phyloP scores from a whole-genome alignment of 1,139 yeast species.

The Nakaseomyces uthaithaninus region DNA sequence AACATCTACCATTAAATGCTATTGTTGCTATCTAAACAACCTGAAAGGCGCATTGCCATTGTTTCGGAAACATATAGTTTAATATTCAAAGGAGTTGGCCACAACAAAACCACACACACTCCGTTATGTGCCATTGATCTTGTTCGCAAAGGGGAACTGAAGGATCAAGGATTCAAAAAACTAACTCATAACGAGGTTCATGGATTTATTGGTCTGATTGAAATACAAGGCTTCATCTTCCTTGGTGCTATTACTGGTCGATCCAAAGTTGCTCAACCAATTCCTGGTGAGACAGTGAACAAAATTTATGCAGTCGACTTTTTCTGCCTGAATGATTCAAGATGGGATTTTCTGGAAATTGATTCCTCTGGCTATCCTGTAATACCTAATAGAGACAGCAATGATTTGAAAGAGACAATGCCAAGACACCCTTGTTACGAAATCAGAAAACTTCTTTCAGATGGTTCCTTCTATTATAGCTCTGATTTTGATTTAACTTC shows the following conservation, averaged over 20 bases:
- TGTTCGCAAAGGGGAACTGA: slow-evolving; percentile 23
- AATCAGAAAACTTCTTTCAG: slow-evolving; percentile 63
- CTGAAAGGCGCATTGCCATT: slow-evolving; percentile 28
- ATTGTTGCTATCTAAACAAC: slow-evolving; percentile 21
- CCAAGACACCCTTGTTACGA: slow-evolving; percentile 80
- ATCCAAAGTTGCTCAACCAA: slow-evolving; percentile 74
- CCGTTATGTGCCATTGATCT: slow-evolving; percentile 28
- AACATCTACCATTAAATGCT: slow-evolving; percentile 14
- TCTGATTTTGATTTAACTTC: slow-evolving; percentile 89
- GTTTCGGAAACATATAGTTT: slow-evolving; percentile 28
- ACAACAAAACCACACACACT: slow-evolving; percentile 11
- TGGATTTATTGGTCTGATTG: slow-evolving; percentile 83
- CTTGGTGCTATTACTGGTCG: slow-evolving; percentile 74
- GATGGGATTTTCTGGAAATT: slow-evolving; percentile 72
- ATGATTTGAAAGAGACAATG: slow-evolving; percentile 15
- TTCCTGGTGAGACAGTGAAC: slow-evolving; percentile 70
- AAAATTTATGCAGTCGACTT: slow-evolving; percentile 80
- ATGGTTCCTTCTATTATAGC: slow-evolving; percentile 89
- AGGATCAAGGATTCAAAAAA: slow-evolving; percentile 34
- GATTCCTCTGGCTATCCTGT: slow-evolving; percentile 59
- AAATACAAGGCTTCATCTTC: slow-evolving; percentile 57
- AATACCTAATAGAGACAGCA: slow-evolving; percentile 26
- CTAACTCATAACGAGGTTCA: slow-evolving; percentile 51
- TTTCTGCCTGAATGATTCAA: slow-evolving; percentile 57
- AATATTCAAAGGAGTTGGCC: slow-evolving; percentile 21